Evolutionary conservation across 2,329 filamentous ascomycete species (phyloP).

Genomic region (Fusarium sacchari): DNA sequence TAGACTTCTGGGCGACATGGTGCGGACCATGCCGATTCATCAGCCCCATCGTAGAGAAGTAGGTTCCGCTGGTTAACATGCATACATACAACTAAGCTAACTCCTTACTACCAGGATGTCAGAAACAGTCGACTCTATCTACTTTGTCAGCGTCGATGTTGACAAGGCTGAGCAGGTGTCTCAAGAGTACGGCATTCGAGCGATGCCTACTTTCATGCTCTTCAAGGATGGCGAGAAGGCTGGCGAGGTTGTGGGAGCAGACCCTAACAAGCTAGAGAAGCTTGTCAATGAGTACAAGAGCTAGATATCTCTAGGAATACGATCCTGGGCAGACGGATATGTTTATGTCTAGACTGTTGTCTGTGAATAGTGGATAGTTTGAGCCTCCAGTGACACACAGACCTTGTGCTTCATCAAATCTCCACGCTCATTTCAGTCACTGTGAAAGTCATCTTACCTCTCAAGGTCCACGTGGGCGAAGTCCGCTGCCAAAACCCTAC

Average conservation of each 20-base stretch:
- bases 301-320: not conserved
- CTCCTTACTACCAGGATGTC: not conserved
- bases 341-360: not conserved
- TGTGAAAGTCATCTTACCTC: too few species aligned
- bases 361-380: not conserved
- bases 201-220: slow-evolving; percentile 4
- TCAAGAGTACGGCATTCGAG: not conserved
- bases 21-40: slow-evolving; percentile 14
- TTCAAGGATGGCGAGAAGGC: slow-evolving; percentile 2
- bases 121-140: fast-evolving
- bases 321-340: not conserved
- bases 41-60: not conserved
- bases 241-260: not conserved
- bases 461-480: not conserved
- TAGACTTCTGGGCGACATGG: slow-evolving; percentile 17
- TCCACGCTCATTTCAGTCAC: not conserved
- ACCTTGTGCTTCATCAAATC: not conserved
- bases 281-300: not conserved
- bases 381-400: not conserved
- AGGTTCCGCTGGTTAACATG: not conserved
- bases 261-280: not conserved
- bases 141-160: not conserved
- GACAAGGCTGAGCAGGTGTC: not conserved
- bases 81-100: not conserved
- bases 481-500: too few species aligned